Evolutionary conservation across 306 rosid species (phyloP).

Genomic region (Citrullus amarus): DNA sequence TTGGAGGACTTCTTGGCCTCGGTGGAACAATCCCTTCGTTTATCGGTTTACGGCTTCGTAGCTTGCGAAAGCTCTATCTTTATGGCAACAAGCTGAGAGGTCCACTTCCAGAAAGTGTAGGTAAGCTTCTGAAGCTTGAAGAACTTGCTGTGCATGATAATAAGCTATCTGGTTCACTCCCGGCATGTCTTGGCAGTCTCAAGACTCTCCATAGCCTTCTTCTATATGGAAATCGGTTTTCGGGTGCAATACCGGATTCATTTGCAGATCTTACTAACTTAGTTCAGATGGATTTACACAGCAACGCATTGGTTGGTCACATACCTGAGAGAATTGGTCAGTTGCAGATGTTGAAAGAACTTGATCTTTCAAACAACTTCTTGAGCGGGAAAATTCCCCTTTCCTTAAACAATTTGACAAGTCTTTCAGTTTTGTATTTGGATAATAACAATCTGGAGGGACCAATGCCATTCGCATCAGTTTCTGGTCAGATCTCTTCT

Average conservation of each 20-base stretch:
- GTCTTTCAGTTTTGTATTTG: conserved; percentile 74
- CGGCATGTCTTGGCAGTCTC: conserved; percentile 55
- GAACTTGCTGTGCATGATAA: conserved; percentile 47
- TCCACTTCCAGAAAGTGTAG: conserved; percentile 48
- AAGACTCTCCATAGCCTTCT: conserved; percentile 61
- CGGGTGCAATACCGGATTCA: conserved; percentile 66
- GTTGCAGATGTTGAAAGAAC: conserved; percentile 65
- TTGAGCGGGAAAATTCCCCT: conserved; percentile 52
- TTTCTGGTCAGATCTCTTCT: conserved; percentile 81
- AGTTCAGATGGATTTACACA: conserved; percentile 64
- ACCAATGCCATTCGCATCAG: conserved; percentile 54
- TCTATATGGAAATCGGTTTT: conserved; percentile 65
- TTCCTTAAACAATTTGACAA: conserved; percentile 71
- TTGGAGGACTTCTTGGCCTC: background rate
- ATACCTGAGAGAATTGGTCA: conserved; percentile 73
- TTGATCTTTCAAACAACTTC: conserved; percentile 81
- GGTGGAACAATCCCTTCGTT: background rate
- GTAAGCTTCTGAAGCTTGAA: conserved; percentile 44
- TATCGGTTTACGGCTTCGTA: conserved; percentile 19
- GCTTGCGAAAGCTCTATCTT: conserved; percentile 41
- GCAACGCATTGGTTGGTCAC: conserved; percentile 54
- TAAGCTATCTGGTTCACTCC: conserved; percentile 62
- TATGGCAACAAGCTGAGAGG: conserved; percentile 51
- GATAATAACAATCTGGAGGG: conserved; percentile 87
- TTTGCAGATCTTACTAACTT: conserved; percentile 68